Percentiles rank a stretch among this genome's conserved stretches.
These are phyloP conservation scores for Kwoniella europaea DNA, from an alignment of 768 basidiomycete genomes.

Conservation along the genomic window DNA sequence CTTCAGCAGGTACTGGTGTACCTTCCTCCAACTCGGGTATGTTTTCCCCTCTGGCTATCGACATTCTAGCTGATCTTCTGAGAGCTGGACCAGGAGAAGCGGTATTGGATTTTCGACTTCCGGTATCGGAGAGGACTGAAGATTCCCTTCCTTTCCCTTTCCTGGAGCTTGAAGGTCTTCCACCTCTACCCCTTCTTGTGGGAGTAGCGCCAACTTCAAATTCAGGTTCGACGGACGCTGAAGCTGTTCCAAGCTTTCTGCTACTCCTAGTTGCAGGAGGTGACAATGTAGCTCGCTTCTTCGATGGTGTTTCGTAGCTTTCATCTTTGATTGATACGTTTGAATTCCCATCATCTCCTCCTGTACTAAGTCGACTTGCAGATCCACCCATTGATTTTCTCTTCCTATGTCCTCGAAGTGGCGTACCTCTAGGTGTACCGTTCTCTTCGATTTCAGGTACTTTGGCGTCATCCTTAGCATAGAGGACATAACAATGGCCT, in stretches of 20 bases:
- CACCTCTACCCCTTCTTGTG: slow-evolving; percentile 6
- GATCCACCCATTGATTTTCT: slow-evolving; percentile 10
- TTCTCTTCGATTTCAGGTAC: slow-evolving; percentile 2
- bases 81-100: slow-evolving; percentile 15
- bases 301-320: slow-evolving; percentile 9
- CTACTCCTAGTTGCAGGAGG: slow-evolving; percentile 14
- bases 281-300: not conserved
- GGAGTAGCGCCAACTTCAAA: slow-evolving; percentile 3
- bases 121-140: slow-evolving; percentile 14
- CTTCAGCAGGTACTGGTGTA: slow-evolving; percentile 8
- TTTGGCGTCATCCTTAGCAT: slow-evolving; percentile 26
- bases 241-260: not conserved
- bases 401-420: slow-evolving; percentile 6
- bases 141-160: slow-evolving; percentile 22
- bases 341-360: slow-evolving; percentile 9
- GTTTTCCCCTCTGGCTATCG: slow-evolving; percentile 13
- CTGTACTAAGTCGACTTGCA: not conserved
- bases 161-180: slow-evolving; percentile 5
- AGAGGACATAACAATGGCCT: slow-evolving; percentile 42
- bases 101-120: not conserved
- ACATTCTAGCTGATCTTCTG: slow-evolving; percentile 19
- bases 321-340: slow-evolving; percentile 3
- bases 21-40: slow-evolving; percentile 16
- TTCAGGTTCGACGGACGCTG: slow-evolving; percentile 21
- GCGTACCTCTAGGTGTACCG: slow-evolving; percentile 8